Percentiles rank a stretch among this genome's conserved stretches.
Conservation (phyloP, 2,329 filamentous ascomycete genomes). For the Pseudogymnoascus sp. region DNA sequence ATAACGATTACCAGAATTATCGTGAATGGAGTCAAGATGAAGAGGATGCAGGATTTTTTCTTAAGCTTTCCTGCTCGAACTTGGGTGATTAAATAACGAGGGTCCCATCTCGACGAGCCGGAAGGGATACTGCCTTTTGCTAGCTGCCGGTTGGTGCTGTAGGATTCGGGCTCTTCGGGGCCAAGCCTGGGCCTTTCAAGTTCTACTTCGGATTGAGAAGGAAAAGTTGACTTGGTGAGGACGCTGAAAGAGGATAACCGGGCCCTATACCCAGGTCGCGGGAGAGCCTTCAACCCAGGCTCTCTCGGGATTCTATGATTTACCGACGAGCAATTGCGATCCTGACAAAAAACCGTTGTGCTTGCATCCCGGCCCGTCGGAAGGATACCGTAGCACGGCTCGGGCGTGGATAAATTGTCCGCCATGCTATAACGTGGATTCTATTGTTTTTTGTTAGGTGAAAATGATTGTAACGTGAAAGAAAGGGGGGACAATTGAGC, state of each 20-base stretch:
- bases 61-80: not conserved
- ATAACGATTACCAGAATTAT: not conserved
- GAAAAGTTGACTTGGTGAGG: not conserved
- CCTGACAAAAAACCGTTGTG: slow-evolving; percentile 58
- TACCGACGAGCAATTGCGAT: slow-evolving; percentile 79
- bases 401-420: slow-evolving; percentile 64
- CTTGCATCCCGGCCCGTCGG: slow-evolving; percentile 72
- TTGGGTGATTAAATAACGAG: not conserved
- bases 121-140: not conserved
- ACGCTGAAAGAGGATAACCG: not conserved
- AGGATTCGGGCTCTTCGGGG: not conserved
- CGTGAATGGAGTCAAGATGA: not conserved
- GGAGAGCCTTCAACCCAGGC: not conserved
- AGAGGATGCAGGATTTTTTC: not conserved
- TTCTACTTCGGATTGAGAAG: not conserved
- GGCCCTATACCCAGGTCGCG: not conserved
- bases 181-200: not conserved
- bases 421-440: slow-evolving; percentile 74
- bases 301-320: slow-evolving; percentile 48
- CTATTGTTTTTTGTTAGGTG: slow-evolving; percentile 49
- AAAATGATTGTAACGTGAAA: slow-evolving; percentile 15
- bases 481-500: not conserved
- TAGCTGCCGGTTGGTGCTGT: not conserved
- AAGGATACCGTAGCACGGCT: slow-evolving; percentile 58
- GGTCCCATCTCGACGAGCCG: not conserved